Evolutionary conservation across 176 grass and related monocot genomes (phyloP).

Genomic region (Cenchrus fungigraminus): DNA sequence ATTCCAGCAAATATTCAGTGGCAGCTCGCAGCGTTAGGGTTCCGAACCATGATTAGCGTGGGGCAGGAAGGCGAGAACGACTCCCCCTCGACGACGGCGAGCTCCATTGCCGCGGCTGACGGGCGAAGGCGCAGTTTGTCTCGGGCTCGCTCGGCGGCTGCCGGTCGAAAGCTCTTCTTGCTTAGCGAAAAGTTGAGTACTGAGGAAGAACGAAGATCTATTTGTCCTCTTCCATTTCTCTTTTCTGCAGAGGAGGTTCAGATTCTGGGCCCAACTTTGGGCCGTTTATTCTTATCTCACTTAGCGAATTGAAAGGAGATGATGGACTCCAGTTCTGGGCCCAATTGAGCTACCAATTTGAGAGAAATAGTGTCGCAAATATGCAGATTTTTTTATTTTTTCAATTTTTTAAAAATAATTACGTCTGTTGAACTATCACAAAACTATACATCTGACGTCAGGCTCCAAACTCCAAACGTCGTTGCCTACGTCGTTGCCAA

Average conservation of each 20-base stretch:
- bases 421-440: too few relatives aligned
- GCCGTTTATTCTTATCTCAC: too few relatives aligned
- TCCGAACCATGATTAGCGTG: constrained; percentile 68
- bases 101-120: constrained; percentile 54
- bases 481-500: too few relatives aligned
- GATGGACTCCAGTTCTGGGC: too few relatives aligned
- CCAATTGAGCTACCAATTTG: too few relatives aligned
- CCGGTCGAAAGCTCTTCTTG: neutral
- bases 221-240: neutral
- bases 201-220: neutral
- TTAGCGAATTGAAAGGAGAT: too few relatives aligned
- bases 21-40: neutral
- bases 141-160: neutral
- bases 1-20: neutral
- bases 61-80: constrained; percentile 65
- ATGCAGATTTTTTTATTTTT: too few relatives aligned
- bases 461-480: too few relatives aligned
- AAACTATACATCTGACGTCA: too few relatives aligned
- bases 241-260: neutral
- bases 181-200: constrained; percentile 43
- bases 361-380: too few relatives aligned
- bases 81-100: constrained; percentile 57
- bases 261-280: too few relatives aligned
- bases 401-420: too few relatives aligned
- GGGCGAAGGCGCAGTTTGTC: constrained; percentile 1